Base-by-base conservation (phyloP, 768 basidiomycete species). In the Lenzites betulinus region DNA sequence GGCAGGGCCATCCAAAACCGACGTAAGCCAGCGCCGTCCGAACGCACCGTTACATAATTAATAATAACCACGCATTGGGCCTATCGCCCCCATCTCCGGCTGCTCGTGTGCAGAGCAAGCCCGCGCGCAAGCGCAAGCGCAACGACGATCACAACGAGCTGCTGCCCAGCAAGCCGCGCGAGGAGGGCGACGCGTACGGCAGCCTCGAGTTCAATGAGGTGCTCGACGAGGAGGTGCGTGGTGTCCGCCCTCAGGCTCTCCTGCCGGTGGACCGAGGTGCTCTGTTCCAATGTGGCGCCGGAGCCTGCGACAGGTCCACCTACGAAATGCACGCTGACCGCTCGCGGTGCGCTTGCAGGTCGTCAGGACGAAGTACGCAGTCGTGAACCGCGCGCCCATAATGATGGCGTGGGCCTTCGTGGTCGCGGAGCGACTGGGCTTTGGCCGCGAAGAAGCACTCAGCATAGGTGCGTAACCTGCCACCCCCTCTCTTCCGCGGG, bases 381-480 rank as follows among this genome's bases (percentile, higher is more conserved):
- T 93, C 20, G 81, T 92, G 46, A 98, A 98, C 73, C 87, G 96
- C 23, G 95, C 96, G 1, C 96, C 96, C 0, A 80, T 98, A 46
- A 92, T 98, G 91, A 94, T 88, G 56, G 93, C 90, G 1, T 98
- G 96, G 96, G 86, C 93, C 2, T 90, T 82, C 52, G 74, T 93
- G 35, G 92, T 98, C 26, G 90, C 92, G 3, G 92, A 93, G 66
- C 81, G 87, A 39, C 79, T 97, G 63, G 92, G 94, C 2, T 98
- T 98, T 72, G 82, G 86, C 51, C 79, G 89, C 59, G 87, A 92
- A 67, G 96, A 98, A 75, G 92, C 96, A 2, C 77, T 98, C 41
- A 95, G 92, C 64, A 92, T 98, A 56, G 94, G 95, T 89, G 64
- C 33, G 79, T 38, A 16, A 8, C 44, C 20, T 30, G 28, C 57